Conservation (phyloP, 2,329 filamentous ascomycete species). For the Sporothrix pallida region DNA sequence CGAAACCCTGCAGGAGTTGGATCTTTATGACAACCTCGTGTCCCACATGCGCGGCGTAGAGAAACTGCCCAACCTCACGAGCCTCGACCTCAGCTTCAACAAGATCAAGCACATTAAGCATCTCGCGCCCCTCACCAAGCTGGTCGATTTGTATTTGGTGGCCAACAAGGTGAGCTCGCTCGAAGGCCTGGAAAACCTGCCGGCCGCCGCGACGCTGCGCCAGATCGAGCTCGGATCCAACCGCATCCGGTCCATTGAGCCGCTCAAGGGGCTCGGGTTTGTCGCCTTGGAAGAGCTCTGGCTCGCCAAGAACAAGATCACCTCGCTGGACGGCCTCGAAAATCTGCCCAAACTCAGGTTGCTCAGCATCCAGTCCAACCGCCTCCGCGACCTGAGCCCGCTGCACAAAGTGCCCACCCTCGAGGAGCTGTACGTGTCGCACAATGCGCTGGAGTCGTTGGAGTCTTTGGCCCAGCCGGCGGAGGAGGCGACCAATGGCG, state of each 20-base stretch:
- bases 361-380: constrained; percentile 93
- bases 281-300: constrained; percentile 83
- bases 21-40: constrained; percentile 96
- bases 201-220: constrained; percentile 59
- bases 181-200: constrained; percentile 77
- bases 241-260: constrained; percentile 70
- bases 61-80: constrained; percentile 73
- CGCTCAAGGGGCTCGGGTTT: constrained; percentile 89
- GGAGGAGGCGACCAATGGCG: constrained; percentile 48
- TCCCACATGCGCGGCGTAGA: constrained; percentile 85
- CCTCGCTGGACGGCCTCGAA: constrained; percentile 45
- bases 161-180: constrained; percentile 93
- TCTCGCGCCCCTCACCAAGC: constrained; percentile 74
- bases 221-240: constrained; percentile 94
- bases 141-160: constrained; percentile 88
- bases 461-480: constrained; percentile 54
- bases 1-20: constrained; percentile 76
- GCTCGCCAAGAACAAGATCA: constrained; percentile 45
- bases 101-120: constrained; percentile 99
- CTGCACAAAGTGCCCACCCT: constrained; percentile 60
- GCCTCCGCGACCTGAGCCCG: constrained; percentile 78
- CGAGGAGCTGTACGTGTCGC: constrained; percentile 87
- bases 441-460: constrained; percentile 84
- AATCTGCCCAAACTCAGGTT: constrained; percentile 80
- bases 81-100: constrained; percentile 94